Evolutionary conservation across 2,329 filamentous ascomycete species (phyloP), one percentile per base, ranked within the genome.

Genomic region (Trichophyton verrucosum): DNA sequence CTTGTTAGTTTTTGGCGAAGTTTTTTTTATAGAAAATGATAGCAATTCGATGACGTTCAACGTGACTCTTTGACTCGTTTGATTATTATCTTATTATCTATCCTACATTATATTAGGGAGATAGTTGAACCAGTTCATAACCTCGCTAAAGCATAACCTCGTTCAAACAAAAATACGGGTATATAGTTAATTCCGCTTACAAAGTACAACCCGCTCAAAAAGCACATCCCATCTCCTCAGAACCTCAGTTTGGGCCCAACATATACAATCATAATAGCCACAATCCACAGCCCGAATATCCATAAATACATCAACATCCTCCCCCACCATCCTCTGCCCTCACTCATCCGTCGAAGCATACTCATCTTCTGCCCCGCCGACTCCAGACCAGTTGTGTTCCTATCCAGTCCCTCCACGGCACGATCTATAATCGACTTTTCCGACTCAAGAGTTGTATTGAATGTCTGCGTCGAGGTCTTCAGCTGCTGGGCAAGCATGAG

Each of bases 181-280:
- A 38, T 38, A 38, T 38, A 44, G 15, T 44, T 7, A 7, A 7
- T 27, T 27, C 27, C 27, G 27, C 27, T 7, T 15, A n/a, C 40
- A 44, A 51, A 15, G 46, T 22, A 11, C 42, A 47, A 8, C 20
- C 44, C 44, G 20, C 44, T 47, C 33, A 47, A 47, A 46, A 17
- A 30, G 3, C n/a, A 33, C 22, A 27, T 30, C 27, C 24, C 47
- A 53, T n/a, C 8, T 36, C 27, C 8, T 78, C 69, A 96, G 69
- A 96, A 94, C 68, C 92, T 81, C 71, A 96, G 74, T 78, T 96
- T 97, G 0, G 92, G 92, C 70, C 90, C 77, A 58, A 92, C 81
- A 77, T 92, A 92, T 11, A 96, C 91, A 65, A 96, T 74, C 71
- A 95, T 67, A 40, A 96, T 77, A 17, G 90, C 82, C 27, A 84